A percentile compares a stretch with the other conserved stretches of the same genome.
These are phyloP conservation scores for Amaranthus cruentus DNA, from an alignment of 148 eudicot species.

Conservation along the genomic window DNA sequence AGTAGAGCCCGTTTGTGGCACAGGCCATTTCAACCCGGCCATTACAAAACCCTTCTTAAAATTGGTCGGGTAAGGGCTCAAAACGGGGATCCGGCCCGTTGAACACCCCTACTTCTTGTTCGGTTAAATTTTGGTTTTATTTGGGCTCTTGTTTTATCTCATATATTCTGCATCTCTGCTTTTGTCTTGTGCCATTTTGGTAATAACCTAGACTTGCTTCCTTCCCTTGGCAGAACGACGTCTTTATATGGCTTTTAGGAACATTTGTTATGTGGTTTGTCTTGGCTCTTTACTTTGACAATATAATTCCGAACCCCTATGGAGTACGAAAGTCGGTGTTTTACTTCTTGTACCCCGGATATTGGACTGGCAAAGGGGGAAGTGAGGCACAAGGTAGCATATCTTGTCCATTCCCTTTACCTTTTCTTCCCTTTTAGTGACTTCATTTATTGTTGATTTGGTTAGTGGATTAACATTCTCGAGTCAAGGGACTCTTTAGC, in stretches of 20 bases:
- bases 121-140: not conserved
- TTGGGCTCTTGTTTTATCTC: not conserved
- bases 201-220: not conserved
- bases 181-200: not conserved
- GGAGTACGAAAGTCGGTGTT: constrained; percentile 73
- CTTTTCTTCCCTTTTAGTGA: not conserved
- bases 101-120: not conserved
- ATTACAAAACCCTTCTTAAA: too few relatives aligned
- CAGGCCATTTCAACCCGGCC: too few relatives aligned
- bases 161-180: not conserved
- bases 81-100: too few relatives aligned
- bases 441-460: not conserved
- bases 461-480: too few relatives aligned
- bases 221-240: constrained; percentile 49
- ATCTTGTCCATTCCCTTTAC: not conserved
- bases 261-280: constrained; percentile 61
- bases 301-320: constrained; percentile 68
- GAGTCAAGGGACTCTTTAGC: too few relatives aligned
- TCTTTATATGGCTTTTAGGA: constrained; percentile 57
- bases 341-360: constrained; percentile 77
- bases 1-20: too few relatives aligned
- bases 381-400: constrained; percentile 54
- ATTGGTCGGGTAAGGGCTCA: too few relatives aligned
- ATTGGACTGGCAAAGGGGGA: constrained; percentile 87
- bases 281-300: constrained; percentile 90